Percentiles rank a stretch among this genome's conserved stretches.
Conservation (phyloP, 768 basidiomycete species). For the Rhodotorula paludigena region DNA sequence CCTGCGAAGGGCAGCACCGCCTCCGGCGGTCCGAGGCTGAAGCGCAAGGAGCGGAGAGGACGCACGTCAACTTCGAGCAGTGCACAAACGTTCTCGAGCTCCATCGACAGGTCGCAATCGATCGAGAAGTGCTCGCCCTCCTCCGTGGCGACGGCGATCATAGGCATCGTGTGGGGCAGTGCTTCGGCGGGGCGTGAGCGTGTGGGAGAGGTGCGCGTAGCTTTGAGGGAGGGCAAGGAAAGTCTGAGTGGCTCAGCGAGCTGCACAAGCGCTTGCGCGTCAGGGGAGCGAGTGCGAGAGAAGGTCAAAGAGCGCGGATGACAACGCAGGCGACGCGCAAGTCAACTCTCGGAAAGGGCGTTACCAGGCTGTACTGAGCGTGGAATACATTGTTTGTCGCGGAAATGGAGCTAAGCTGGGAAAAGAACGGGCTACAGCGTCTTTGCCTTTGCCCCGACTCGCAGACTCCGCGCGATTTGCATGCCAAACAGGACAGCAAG, state of each 20-base stretch:
- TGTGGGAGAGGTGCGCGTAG: not conserved
- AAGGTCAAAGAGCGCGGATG: too few relatives aligned
- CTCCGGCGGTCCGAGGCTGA: too few relatives aligned
- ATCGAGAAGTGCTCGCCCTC: conserved; percentile 48
- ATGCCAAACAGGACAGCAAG: conserved; percentile 48
- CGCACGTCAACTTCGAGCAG: conserved; percentile 90
- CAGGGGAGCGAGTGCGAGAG: too few relatives aligned
- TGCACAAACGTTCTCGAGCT: conserved; percentile 86
- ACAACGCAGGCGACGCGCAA: too few relatives aligned
- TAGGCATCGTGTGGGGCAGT: conserved; percentile 40
- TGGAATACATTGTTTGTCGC: too few relatives aligned
- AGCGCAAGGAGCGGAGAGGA: conserved; percentile 2
- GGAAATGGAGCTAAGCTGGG: too few relatives aligned
- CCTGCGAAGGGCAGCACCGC: not conserved
- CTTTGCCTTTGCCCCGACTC: conserved; percentile 25
- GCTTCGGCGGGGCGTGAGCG: not conserved
- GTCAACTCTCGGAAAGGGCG: too few relatives aligned
- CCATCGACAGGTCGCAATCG: conserved; percentile 85
- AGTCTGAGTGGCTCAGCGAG: too few relatives aligned
- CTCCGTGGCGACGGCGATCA: conserved; percentile 50
- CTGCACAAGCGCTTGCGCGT: conserved; percentile 2
- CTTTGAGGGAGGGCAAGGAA: not conserved
- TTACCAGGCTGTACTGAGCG: too few relatives aligned
- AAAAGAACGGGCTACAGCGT: not conserved
- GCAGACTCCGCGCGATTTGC: conserved; percentile 43